phyloP scores from a whole-genome alignment of 495 filamentous ascomycete species.

The Podospora didyma region DNA sequence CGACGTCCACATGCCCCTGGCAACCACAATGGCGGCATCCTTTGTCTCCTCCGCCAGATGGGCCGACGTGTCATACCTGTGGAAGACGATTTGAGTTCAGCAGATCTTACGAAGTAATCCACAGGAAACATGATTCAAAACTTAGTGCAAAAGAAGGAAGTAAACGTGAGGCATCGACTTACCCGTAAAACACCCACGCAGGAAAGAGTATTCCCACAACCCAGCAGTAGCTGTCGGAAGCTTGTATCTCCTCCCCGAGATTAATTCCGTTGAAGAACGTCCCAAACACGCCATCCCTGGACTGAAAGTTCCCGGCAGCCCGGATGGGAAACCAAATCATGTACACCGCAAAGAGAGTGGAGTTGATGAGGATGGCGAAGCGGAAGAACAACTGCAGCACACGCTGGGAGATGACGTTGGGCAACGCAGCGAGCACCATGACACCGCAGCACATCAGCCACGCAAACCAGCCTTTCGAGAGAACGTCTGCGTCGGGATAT shows the following conservation, averaged over 20 bases:
- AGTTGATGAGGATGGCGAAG: conserved; percentile 24
- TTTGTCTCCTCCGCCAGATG: conserved; percentile 48
- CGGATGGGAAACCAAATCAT: conserved; percentile 25
- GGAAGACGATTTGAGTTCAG: no score
- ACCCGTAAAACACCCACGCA: conserved; percentile 29
- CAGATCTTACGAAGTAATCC: no score
- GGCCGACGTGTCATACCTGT: conserved; percentile 18
- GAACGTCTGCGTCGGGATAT: conserved; percentile 19
- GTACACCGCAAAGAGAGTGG: conserved; percentile 19
- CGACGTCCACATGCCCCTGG: conserved; percentile 35
- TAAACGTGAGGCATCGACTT: no score
- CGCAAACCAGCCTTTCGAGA: no score
- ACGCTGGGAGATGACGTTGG: conserved; percentile 27
- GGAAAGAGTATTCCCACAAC: conserved; percentile 22
- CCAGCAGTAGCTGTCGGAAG: conserved; percentile 25
- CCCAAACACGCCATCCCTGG: conserved; percentile 16
- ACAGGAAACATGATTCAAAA: no score
- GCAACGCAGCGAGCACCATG: conserved; percentile 27
- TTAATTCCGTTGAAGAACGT: conserved; percentile 22
- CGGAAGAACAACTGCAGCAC: conserved; percentile 22
- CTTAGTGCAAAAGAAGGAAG: neutral
- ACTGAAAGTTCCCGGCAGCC: conserved; percentile 20
- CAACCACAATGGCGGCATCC: conserved; percentile 33
- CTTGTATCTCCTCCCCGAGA: conserved; percentile 10
- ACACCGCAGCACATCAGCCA: neutral